These are phyloP conservation scores for Komagataella kurtzmanii DNA, from an alignment of 805 yeast species.

Conservation along the genomic window DNA sequence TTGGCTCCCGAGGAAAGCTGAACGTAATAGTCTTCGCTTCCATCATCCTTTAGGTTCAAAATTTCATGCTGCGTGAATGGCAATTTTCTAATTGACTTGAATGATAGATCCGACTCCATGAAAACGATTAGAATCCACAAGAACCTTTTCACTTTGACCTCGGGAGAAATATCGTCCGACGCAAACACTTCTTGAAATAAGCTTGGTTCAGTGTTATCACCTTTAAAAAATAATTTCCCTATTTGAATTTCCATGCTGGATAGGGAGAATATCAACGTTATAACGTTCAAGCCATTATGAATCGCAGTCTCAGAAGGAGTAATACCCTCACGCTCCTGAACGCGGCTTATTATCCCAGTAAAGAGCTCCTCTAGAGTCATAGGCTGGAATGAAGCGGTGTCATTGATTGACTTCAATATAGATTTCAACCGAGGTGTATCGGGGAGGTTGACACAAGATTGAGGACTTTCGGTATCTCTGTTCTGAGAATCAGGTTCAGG, in stretches of 20 bases:
- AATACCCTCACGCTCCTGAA: not conserved
- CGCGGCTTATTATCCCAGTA: constrained; percentile 5
- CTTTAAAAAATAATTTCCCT: constrained; percentile 8
- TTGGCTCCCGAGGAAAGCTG: not conserved
- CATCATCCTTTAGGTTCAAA: not conserved
- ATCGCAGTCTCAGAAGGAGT: constrained; percentile 14
- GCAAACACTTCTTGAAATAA: constrained; percentile 65
- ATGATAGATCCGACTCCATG: constrained; percentile 55
- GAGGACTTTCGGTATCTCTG: not conserved
- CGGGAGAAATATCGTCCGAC: constrained; percentile 44
- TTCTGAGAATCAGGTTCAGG: not conserved
- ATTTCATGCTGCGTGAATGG: not conserved
- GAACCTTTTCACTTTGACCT: constrained; percentile 56
- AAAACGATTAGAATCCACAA: constrained; percentile 77
- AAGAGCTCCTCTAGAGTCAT: constrained; percentile 31
- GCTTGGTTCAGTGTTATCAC: not conserved
- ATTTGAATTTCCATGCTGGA: constrained; percentile 40
- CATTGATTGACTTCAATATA: constrained; percentile 78
- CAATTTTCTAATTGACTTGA: constrained; percentile 10
- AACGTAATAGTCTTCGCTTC: not conserved
- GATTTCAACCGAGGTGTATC: constrained; percentile 92
- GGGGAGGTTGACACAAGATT: constrained; percentile 30
- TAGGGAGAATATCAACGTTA: constrained; percentile 62
- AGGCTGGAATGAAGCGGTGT: constrained; percentile 40
- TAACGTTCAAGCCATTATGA: constrained; percentile 33